Evolutionary conservation across 1,284 basidiomycete genomes (phyloP).

Genomic region (Ustilago esculenta): DNA sequence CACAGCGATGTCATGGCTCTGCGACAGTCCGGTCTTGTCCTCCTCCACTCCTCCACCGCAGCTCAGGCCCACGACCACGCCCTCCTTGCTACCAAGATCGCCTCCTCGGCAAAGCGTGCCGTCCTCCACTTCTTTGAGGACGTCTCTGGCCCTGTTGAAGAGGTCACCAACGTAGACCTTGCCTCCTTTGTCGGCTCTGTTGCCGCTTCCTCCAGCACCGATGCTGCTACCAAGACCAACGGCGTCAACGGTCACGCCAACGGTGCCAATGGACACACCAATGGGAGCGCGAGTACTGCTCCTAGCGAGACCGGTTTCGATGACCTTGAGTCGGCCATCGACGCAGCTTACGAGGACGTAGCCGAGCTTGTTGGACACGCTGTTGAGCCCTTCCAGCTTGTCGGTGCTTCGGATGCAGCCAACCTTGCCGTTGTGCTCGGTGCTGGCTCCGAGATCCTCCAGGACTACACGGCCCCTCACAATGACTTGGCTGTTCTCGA

Average conservation of each 20-base stretch:
- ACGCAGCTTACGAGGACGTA: constrained; percentile 53
- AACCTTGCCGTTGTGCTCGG: constrained; percentile 62
- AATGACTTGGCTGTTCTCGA: constrained; percentile 74
- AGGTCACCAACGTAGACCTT: constrained; percentile 66
- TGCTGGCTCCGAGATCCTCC: constrained; percentile 51
- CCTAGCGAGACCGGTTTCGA: constrained; percentile 45
- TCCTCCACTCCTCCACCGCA: constrained; percentile 74
- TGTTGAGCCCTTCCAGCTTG: constrained; percentile 57
- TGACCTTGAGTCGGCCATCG: constrained; percentile 48
- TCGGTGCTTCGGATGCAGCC: constrained; percentile 44
- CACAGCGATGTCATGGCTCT: constrained; percentile 74
- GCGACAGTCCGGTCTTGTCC: constrained; percentile 73
- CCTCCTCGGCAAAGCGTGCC: constrained; percentile 72
- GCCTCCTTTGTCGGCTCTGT: constrained; percentile 42
- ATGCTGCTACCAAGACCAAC: constrained; percentile 66
- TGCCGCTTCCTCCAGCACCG: constrained; percentile 58
- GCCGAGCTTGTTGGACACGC: constrained; percentile 50
- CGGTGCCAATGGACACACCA: constrained; percentile 43
- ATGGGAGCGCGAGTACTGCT: constrained; percentile 39
- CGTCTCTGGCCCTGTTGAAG: constrained; percentile 51
- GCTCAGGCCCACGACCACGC: constrained; percentile 79
- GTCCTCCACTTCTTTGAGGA: constrained; percentile 84
- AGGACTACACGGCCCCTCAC: constrained; percentile 66
- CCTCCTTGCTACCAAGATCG: constrained; percentile 76
- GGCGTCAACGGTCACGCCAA: constrained; percentile 66